phyloP scores from a whole-genome alignment of 306 rosid species.

The Lathyrus aphaca region DNA sequence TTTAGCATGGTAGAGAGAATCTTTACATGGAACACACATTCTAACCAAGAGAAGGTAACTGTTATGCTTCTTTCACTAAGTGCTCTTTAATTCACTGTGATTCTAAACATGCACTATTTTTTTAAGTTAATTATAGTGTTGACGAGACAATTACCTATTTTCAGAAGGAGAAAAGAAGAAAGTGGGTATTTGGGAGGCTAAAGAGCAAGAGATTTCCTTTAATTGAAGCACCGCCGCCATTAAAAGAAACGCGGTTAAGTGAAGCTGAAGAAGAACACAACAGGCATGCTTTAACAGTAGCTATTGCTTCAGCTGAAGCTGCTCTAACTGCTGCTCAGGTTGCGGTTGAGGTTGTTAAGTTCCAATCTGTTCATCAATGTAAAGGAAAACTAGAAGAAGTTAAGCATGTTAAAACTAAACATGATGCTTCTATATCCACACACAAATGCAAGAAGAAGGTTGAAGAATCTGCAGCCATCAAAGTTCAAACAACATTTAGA shows the following conservation, averaged over 20 bases:
- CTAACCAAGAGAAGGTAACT: slow-evolving; percentile 68
- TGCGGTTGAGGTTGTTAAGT: slow-evolving; percentile 61
- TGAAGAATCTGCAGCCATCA: slow-evolving; percentile 63
- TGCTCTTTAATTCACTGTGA: not conserved
- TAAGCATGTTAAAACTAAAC: slow-evolving; percentile 33
- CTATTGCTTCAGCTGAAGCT: slow-evolving; percentile 67
- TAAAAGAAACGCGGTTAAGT: slow-evolving; percentile 36
- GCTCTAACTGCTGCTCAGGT: slow-evolving; percentile 54
- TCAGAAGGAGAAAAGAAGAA: slow-evolving; percentile 79
- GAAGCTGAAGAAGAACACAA: slow-evolving; percentile 68
- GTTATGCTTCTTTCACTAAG: not conserved
- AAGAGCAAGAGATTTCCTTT: slow-evolving; percentile 59
- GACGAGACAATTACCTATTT: slow-evolving; percentile 14
- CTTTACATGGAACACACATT: slow-evolving; percentile 45
- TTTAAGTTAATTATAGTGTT: slow-evolving; percentile 1
- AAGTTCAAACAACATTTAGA: slow-evolving; percentile 76
- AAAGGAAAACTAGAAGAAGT: slow-evolving; percentile 35
- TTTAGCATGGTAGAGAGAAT: slow-evolving; percentile 64
- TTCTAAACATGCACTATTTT: not conserved
- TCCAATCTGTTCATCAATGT: slow-evolving; percentile 42
- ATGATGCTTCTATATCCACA: slow-evolving; percentile 36
- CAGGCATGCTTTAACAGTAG: slow-evolving; percentile 61
- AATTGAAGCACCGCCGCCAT: slow-evolving; percentile 53
- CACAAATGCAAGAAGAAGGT: slow-evolving; percentile 44
- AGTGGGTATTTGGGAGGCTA: slow-evolving; percentile 68